Base-by-base conservation (phyloP, 768 basidiomycete species). In the Favolaschia claudopus region DNA sequence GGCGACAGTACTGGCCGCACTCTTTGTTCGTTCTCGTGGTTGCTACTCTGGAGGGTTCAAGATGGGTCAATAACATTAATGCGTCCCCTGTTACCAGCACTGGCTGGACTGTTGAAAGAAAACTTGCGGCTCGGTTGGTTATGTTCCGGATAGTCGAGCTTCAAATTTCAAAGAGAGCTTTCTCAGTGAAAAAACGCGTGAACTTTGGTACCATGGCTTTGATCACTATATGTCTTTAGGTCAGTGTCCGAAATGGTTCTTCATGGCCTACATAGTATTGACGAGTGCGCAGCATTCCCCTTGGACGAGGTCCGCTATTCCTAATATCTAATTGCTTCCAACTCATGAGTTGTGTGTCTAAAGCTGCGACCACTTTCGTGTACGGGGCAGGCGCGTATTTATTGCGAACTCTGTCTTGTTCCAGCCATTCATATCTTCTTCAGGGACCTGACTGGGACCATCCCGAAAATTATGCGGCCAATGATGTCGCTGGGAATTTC, bases 401-500 rank as follows among this genome's bases (percentile, higher is more conserved):
- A n/a, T n/a, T n/a, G n/a, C n/a, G n/a, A n/a, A n/a, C n/a, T n/a
- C n/a, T n/a, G n/a, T n/a, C n/a, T n/a, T n/a, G n/a, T n/a, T n/a
- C n/a, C n/a, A n/a, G n/a, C n/a, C n/a, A n/a, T n/a, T n/a, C n/a
- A n/a, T n/a, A n/a, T n/a, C n/a, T n/a, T n/a, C n/a, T n/a, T n/a
- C n/a, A n/a, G 75, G 94, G 95, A n/a, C 92, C 93, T 3, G 91
- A 94, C 67, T 93, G 90, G 89, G 79, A 80, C 39, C 84, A 90
- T 67, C 89, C 89, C 24, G 77, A 82, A 45, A 94, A 98, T 64
- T 80, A 87, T 62, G 92, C 87, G 2, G 75, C 86, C 28, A 99
- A 99, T 69, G 96, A 99, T 69, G 95, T 99, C 59, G 88, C 92
- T 24, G 95, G 96, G 37, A 97, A 98, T 74, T 97, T 90, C 72